Evolutionary conservation across 768 basidiomycete species (phyloP).

Genomic region (Amanita inopinata): DNA sequence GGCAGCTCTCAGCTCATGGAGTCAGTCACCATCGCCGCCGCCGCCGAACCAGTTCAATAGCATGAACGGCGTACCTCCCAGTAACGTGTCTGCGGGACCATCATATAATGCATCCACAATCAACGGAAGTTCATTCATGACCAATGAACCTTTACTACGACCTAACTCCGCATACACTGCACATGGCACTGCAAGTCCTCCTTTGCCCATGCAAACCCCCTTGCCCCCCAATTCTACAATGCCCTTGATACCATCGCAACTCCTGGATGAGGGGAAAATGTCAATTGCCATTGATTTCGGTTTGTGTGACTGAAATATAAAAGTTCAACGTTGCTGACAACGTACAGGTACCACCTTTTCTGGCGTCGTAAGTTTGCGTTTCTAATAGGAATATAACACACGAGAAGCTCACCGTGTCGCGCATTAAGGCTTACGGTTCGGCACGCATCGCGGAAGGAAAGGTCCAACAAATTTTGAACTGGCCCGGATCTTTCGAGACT

Average conservation of each 20-base stretch:
- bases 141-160: constrained; percentile 19
- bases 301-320: constrained; percentile 20
- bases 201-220: constrained; percentile 18
- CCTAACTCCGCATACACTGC: constrained; percentile 22
- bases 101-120: constrained; percentile 13
- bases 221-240: constrained; percentile 13
- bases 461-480: constrained; percentile 77
- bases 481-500: constrained; percentile 81
- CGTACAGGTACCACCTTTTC: constrained; percentile 75
- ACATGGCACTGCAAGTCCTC: constrained; percentile 13
- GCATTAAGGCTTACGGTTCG: constrained; percentile 68
- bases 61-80: constrained; percentile 5
- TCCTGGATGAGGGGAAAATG: constrained; percentile 63
- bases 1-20: constrained; percentile 17
- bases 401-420: constrained; percentile 7
- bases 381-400: background rate
- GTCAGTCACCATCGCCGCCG: constrained; percentile 30
- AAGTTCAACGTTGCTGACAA: constrained; percentile 4
- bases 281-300: constrained; percentile 81
- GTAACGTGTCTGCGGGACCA: constrained; percentile 10
- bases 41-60: constrained; percentile 24
- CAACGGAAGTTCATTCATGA: constrained; percentile 18
- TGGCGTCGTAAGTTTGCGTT: constrained; percentile 54
- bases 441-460: constrained; percentile 72
- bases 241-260: constrained; percentile 15